Evolutionary conservation across 495 filamentous ascomycete genomes (phyloP), one percentile per base, ranked within the genome.

Genomic region (Aspergillus hancockii): DNA sequence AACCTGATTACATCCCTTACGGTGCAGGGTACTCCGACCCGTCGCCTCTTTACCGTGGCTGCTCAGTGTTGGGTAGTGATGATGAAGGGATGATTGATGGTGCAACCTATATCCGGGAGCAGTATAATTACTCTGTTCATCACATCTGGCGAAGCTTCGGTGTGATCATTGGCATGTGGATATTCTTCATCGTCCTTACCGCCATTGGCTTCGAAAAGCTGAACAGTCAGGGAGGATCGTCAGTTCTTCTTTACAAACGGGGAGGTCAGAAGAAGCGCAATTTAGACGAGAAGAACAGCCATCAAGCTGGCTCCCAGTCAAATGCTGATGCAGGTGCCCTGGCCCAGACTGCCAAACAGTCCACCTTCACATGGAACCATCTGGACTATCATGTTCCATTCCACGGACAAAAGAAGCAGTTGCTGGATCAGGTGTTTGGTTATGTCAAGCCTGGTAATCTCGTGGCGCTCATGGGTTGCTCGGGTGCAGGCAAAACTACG

Each of bases 401-500:
- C 49, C 66, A 75, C 14, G 72, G 74, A 0, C 58, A 74, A 53
- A 73, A 75, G 53, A 81, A 77, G 43, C 87, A 85, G 10, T 76
- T 94, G 36, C 77, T 94, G 10, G 83, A 90, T 56, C 79, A 88
- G 62, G 84, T 93, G 3, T 90, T 83, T 64, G 90, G 90, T 12
- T 93, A 86, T 61, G 90, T 92, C 38, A 87, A 88, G 62, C 90
- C 90, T 3, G 90, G 90, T 4, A 79, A 88, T 62, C 76, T 94
- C 25, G 92, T 90, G 1, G 90, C 90, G 3, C 73, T 93, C 14
- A 92, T 92, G 90, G 90, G 90, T 23, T 87, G 85, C 10, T 91
- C 88, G 1, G 90, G 90, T 14, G 90, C 90, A n/a, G 90, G 90
- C 50, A 94, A 94, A 63, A 94, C 90, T 4, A 93, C 90, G 1